phyloP scores from a whole-genome alignment of 2,329 filamentous ascomycete genomes.

The Byssoonygena ceratinophila region DNA sequence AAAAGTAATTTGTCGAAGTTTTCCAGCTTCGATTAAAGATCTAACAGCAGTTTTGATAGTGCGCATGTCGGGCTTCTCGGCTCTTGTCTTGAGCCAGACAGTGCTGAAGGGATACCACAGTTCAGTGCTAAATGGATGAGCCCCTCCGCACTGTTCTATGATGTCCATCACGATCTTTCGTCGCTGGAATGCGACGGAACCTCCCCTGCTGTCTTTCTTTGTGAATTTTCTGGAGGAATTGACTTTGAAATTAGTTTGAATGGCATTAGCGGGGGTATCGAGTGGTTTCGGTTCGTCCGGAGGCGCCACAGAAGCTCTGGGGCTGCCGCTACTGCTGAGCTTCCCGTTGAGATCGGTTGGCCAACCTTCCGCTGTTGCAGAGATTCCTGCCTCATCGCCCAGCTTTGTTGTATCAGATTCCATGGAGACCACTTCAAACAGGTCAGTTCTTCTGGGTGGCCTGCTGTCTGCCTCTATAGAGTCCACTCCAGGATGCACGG shows the following conservation, averaged over 20 bases:
- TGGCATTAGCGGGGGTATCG: background rate
- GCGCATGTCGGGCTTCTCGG: slow-evolving; percentile 41
- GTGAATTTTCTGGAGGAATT: background rate
- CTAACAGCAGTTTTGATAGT: slow-evolving; percentile 45
- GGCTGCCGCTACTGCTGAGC: background rate
- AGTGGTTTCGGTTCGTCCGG: background rate
- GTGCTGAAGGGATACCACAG: slow-evolving; percentile 46
- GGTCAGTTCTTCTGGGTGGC: background rate
- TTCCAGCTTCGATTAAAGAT: slow-evolving; percentile 40
- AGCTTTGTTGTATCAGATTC: background rate
- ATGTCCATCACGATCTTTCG: slow-evolving; percentile 46
- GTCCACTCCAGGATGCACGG: background rate
- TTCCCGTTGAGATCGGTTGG: background rate
- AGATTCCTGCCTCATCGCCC: background rate
- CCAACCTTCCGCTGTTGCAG: background rate
- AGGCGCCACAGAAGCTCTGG: background rate
- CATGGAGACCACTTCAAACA: background rate
- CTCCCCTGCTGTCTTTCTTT: slow-evolving; percentile 22
- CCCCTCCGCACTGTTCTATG: slow-evolving; percentile 44
- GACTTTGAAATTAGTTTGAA: background rate
- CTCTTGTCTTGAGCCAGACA: slow-evolving; percentile 41
- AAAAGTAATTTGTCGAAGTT: slow-evolving; percentile 45
- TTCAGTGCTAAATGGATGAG: slow-evolving; percentile 46
- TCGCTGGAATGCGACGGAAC: slow-evolving; percentile 38
- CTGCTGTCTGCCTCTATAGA: background rate